A percentile compares a stretch with the other conserved stretches of the same genome.
These are phyloP conservation scores for Saturnispora sanitii DNA, from an alignment of 805 yeast genomes.

Conservation along the genomic window DNA sequence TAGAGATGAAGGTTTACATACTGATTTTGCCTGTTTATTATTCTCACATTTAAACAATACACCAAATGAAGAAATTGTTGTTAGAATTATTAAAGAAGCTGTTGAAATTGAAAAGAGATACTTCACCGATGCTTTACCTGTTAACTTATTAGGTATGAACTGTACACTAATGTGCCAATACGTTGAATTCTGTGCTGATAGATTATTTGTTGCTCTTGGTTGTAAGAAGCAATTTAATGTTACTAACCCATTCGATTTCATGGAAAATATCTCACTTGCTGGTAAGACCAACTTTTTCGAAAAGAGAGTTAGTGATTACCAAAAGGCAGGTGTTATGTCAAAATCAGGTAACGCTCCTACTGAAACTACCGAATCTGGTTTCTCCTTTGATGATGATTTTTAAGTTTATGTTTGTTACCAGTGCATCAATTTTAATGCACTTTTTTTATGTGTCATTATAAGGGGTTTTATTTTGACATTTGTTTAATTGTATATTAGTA, in stretches of 20 bases:
- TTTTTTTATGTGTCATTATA: no score
- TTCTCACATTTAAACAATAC: conserved; percentile 89
- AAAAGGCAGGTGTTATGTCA: conserved; percentile 99
- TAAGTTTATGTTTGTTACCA: conserved; percentile 27
- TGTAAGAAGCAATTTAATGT: conserved; percentile 81
- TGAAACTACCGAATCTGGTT: conserved; percentile 36
- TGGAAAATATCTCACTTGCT: conserved; percentile 97
- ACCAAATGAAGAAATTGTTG: conserved; percentile 71
- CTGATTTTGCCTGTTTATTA: conserved; percentile 94
- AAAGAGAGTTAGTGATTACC: conserved; percentile 97
- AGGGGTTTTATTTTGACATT: neutral
- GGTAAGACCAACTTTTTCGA: conserved; percentile 99
- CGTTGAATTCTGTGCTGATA: conserved; percentile 95
- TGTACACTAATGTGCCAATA: conserved; percentile 90
- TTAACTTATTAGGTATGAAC: conserved; percentile 91
- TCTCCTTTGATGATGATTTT: conserved; percentile 90
- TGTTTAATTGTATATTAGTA: conserved; percentile 6
- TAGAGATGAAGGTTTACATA: conserved; percentile 98
- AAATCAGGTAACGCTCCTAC: conserved; percentile 32
- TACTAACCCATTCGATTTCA: conserved; percentile 92
- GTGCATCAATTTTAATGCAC: neutral
- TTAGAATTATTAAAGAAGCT: conserved; percentile 87
- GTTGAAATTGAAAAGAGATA: conserved; percentile 90
- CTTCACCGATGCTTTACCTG: conserved; percentile 92
- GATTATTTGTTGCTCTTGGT: conserved; percentile 85